Conservation (phyloP, 148 eudicot species). For the Rhododendron mucronatum region DNA sequence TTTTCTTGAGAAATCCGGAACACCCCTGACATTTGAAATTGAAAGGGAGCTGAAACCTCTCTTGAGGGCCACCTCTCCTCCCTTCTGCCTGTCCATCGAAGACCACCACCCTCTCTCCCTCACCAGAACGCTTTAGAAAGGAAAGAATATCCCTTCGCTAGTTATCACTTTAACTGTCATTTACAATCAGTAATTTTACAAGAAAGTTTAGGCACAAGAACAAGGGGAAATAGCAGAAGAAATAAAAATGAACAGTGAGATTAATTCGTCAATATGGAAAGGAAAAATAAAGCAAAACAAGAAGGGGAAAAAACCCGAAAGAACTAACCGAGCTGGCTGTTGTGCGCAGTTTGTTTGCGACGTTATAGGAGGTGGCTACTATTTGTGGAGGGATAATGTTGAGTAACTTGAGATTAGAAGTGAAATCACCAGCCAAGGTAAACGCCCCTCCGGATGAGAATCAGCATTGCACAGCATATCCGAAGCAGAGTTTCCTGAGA, state of each 20-base stretch:
- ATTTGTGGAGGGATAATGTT: conserved; percentile 86
- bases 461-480: conserved; percentile 92
- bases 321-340: conserved; percentile 38
- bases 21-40: no score
- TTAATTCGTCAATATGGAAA: not conserved
- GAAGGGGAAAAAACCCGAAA: not conserved
- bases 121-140: no score
- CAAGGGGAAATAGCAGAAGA: not conserved
- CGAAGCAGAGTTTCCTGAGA: conserved; percentile 89
- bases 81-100: no score
- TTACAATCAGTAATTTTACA: conserved; percentile 20
- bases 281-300: not conserved
- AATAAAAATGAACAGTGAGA: not conserved
- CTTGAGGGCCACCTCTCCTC: no score
- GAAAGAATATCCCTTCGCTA: no score
- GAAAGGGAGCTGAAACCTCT: no score
- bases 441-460: conserved; percentile 83
- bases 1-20: no score
- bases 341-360: conserved; percentile 82
- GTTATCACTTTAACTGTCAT: conserved; percentile 7
- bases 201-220: not conserved
- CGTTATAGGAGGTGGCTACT: conserved; percentile 87
- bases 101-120: no score
- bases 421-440: conserved; percentile 96
- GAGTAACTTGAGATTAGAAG: conserved; percentile 92